Conservation (phyloP, 306 rosid genomes). For the Prunus mira region DNA sequence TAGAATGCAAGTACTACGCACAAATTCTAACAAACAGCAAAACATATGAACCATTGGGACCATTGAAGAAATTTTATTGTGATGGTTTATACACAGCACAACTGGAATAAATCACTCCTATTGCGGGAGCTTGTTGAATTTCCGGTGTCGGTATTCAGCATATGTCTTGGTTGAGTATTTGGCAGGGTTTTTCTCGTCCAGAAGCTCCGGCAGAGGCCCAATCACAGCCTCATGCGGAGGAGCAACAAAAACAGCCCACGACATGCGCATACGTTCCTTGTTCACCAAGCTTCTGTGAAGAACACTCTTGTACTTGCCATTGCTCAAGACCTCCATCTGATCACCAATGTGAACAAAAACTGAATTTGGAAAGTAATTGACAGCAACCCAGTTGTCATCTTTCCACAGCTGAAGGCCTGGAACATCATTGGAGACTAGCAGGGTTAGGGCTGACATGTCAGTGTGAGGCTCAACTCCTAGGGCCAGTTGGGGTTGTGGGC, state of each 20-base stretch:
- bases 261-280: constrained; percentile 54
- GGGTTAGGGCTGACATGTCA: constrained; percentile 64
- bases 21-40: too few species aligned
- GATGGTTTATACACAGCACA: not conserved
- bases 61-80: not conserved
- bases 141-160: constrained; percentile 56
- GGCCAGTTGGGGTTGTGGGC: constrained; percentile 68
- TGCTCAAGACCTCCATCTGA: constrained; percentile 58
- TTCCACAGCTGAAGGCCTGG: constrained; percentile 63
- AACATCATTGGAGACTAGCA: constrained; percentile 55
- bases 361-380: constrained; percentile 40
- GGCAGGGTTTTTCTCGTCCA: constrained; percentile 40
- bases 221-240: constrained; percentile 47
- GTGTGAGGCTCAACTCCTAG: constrained; percentile 77
- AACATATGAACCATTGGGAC: not conserved
- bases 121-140: constrained; percentile 62
- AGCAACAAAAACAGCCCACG: constrained; percentile 58
- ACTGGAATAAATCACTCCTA: not conserved
- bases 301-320: constrained; percentile 63
- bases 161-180: constrained; percentile 61
- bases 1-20: too few species aligned
- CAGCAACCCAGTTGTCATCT: constrained; percentile 46
- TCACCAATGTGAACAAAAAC: constrained; percentile 60
- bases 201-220: constrained; percentile 47
- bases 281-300: constrained; percentile 67